A percentile compares a stretch with the other conserved stretches of the same genome.
These are phyloP conservation scores for Xylaria nigripes DNA, from an alignment of 495 filamentous ascomycete species.

Conservation along the genomic window DNA sequence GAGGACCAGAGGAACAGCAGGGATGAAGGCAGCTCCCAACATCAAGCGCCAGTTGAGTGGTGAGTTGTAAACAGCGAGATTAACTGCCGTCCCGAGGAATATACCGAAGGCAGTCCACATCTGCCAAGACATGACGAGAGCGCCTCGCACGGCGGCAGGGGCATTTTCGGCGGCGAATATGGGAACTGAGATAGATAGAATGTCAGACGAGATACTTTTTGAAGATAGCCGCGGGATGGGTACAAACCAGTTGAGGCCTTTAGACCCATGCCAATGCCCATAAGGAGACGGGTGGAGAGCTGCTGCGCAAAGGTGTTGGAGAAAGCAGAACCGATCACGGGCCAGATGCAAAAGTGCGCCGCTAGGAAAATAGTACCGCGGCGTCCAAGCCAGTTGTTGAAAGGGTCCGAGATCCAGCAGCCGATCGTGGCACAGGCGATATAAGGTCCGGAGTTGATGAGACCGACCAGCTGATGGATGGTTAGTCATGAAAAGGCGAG, in stretches of 20 bases:
- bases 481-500: background rate
- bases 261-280: slow-evolving; percentile 65
- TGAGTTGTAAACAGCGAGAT: slow-evolving; percentile 53
- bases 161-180: slow-evolving; percentile 72
- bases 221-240: background rate
- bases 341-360: slow-evolving; percentile 54
- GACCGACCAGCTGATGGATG: slow-evolving; percentile 30
- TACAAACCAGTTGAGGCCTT: slow-evolving; percentile 41
- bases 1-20: slow-evolving; percentile 56
- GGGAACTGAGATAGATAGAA: slow-evolving; percentile 43
- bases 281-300: slow-evolving; percentile 52
- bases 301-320: slow-evolving; percentile 56
- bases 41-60: slow-evolving; percentile 64
- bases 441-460: slow-evolving; percentile 47
- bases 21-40: slow-evolving; percentile 70
- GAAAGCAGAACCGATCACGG: slow-evolving; percentile 58
- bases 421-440: slow-evolving; percentile 44
- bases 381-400: slow-evolving; percentile 59
- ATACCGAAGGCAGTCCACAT: slow-evolving; percentile 82
- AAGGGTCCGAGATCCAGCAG: slow-evolving; percentile 63
- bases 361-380: slow-evolving; percentile 60
- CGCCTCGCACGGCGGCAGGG: slow-evolving; percentile 66
- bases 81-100: slow-evolving; percentile 61
- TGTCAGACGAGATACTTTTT: background rate
- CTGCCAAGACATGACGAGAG: slow-evolving; percentile 80